Base-by-base conservation (phyloP, 2,329 filamentous ascomycete species). In the Camptophora hylomeconis region DNA sequence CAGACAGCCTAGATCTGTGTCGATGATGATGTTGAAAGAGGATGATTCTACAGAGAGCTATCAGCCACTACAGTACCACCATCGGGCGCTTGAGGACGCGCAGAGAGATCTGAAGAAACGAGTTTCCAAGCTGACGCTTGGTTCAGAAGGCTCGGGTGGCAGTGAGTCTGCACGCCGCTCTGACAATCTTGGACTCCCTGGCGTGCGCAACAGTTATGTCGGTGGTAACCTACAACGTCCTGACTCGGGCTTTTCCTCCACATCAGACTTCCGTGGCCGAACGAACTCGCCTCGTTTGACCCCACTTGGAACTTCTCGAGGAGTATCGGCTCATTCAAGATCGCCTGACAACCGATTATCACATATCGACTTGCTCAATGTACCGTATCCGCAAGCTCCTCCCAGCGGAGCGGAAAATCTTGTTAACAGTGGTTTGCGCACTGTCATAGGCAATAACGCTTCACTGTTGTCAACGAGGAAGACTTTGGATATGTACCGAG, bases 401-500 rank as follows among this genome's bases (percentile, higher is more conserved):
- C 82, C 57, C 46, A 81, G 59, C 48, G 60, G 61, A 5, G 56
- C 63, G 5, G 44, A 48, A 20, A 61, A 70, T 16, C 65, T 92
- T 35, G 81, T 92, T 53, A 94, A 95, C 49, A 74, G 79, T 7
- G 69, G 79, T 38, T 61, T 98, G 26, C 77, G 82, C 36, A 74
- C 68, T 32, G 75, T 72, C 10, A 75, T 98, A 14, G 89, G 89
- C 24, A 79, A 73, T 49, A 92, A 92, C 58, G 87, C 87, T 3
- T 93, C 86, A 12, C 66, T 98, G 8, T 69, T 98, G 17, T 86
- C 83, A 47, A 78, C 82, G 18, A 81, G 87, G 49, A 86, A 95
- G 58, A 98, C 89, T 2, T 69, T 98, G 26, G 86, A 95, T 31
- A 94, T 95, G 87, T 98, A 98, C 54, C 72, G 87, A 24, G 77